Base-by-base conservation (phyloP, 1,284 basidiomycete genomes). In the Peniophora sp. region DNA sequence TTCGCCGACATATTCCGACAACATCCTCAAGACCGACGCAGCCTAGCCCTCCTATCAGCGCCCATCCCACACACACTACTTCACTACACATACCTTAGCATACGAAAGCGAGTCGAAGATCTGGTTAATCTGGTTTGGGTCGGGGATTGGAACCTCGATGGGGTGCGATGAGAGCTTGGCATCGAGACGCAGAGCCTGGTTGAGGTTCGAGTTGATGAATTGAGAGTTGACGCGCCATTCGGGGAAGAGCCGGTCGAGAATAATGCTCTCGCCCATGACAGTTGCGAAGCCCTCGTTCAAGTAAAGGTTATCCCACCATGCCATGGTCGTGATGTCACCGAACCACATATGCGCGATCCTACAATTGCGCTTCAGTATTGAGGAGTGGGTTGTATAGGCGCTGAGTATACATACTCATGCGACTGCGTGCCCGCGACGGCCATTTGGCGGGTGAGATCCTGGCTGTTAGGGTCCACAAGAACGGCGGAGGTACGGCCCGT, bases 81-180 rank as follows among this genome's bases (percentile, higher is more conserved):
- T 3, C 6, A 22, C 2, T 14, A 5, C 27, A 12, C 27, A 6
- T 43, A 89, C 92, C 69, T 96, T 95, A 20, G 85, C 84, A 65
- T 93, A 94, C 5, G 87, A 92, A 52, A 94, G 73, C 12, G 14
- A 25, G 27, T 35, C 56, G 50, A 50, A 25, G 49, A 79, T 82
- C 73, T 92, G 88, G 64, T 88, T 88, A 60, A 94, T 89, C 64
- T 89, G 81, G 62, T 89, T 86, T 12, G 90, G 87, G 63, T 95
- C 89, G 0, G 90, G 89, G 61, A 89, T 92, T 9, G 88, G 86
- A 19, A 97, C 92, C 68, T 99, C 93, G 61, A 99, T 92, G 1
- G 95, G 90, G 67, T 99, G 96, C 27, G 92, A 95, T 14, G 93
- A 96, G 14, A 89, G 73, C 66, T 95, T 92, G 10, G 90, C 82